A percentile compares a stretch with the other conserved stretches of the same genome.
Conservation (phyloP, 2,329 filamentous ascomycete species). For the Ascochyta viciae-villosae region DNA sequence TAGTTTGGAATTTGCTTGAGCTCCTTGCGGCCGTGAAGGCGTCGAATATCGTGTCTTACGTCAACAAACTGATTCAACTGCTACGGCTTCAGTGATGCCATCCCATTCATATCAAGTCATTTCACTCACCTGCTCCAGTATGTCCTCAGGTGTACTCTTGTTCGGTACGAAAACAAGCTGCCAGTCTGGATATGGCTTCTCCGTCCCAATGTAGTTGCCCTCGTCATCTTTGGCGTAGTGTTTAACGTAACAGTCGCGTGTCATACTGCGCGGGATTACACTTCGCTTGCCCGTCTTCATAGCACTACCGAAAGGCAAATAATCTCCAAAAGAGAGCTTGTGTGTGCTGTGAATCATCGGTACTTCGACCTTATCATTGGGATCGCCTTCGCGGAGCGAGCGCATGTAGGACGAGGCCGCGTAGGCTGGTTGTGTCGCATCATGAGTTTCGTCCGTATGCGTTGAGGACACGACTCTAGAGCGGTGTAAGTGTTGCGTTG, state of each 20-base stretch:
- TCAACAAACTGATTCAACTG: slow-evolving; percentile 13
- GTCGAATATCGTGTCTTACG: slow-evolving; percentile 11
- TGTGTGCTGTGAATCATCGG: slow-evolving; percentile 16
- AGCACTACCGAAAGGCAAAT: slow-evolving; percentile 10
- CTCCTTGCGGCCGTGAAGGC: slow-evolving; percentile 10
- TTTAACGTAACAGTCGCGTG: slow-evolving; percentile 16
- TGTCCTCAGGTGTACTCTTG: slow-evolving; percentile 11
- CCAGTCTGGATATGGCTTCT: slow-evolving; percentile 11
- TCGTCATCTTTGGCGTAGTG: slow-evolving; percentile 17
- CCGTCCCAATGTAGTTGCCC: slow-evolving; percentile 15
- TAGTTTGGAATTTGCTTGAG: slow-evolving; percentile 5
- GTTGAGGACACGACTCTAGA: background rate
- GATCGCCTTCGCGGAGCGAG: slow-evolving; percentile 8
- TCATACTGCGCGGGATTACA: slow-evolving; percentile 16
- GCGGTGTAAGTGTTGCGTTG: background rate
- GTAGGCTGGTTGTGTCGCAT: slow-evolving; percentile 2
- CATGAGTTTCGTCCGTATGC: background rate
- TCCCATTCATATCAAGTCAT: background rate
- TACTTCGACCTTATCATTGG: slow-evolving; percentile 11
- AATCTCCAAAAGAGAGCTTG: slow-evolving; percentile 11
- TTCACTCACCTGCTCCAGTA: slow-evolving; percentile 9
- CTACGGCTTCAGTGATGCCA: background rate
- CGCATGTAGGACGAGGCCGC: slow-evolving; percentile 6
- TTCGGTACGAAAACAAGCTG: slow-evolving; percentile 14
- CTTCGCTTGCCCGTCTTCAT: slow-evolving; percentile 11